Conservation (phyloP, 2,329 filamentous ascomycete genomes). For the Helotiales sp. region DNA sequence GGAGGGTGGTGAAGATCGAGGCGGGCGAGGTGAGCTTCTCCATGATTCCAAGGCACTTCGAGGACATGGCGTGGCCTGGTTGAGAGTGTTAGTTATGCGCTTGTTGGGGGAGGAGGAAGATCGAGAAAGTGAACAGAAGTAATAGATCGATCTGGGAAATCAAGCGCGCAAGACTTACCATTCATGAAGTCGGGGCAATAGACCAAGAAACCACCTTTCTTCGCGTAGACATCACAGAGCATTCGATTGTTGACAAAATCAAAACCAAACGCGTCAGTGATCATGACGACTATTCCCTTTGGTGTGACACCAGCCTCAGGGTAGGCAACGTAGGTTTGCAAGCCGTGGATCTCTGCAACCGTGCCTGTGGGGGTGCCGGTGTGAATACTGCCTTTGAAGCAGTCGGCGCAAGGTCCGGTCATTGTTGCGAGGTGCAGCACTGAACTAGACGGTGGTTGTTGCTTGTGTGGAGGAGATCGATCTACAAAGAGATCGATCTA, state of each 20-base stretch:
- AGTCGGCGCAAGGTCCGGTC: constrained; percentile 36
- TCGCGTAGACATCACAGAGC: constrained; percentile 55
- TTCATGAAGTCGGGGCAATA: constrained; percentile 59
- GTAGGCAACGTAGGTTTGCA: constrained; percentile 51
- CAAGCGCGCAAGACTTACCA: constrained; percentile 41
- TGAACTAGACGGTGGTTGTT: not conserved
- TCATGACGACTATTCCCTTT: constrained; percentile 53
- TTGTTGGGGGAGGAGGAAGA: too few species aligned
- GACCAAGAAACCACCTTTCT: constrained; percentile 50
- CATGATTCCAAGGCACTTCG: constrained; percentile 24
- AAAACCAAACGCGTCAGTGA: constrained; percentile 58
- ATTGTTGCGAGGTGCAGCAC: not conserved
- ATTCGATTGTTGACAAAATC: constrained; percentile 53
- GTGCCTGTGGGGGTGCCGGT: constrained; percentile 47
- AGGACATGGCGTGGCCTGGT: constrained; percentile 30
- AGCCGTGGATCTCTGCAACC: constrained; percentile 49
- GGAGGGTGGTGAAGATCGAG: constrained; percentile 32
- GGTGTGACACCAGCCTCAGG: constrained; percentile 42
- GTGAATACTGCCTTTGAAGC: constrained; percentile 48
- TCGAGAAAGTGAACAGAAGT: not conserved
- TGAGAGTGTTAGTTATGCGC: not conserved
- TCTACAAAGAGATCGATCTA: too few species aligned
- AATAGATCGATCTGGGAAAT: not conserved
- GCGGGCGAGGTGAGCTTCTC: constrained; percentile 32
- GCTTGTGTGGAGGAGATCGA: not conserved